These are phyloP conservation scores for Ustilago tritici DNA, from an alignment of 1,284 basidiomycete genomes.

Conservation along the genomic window DNA sequence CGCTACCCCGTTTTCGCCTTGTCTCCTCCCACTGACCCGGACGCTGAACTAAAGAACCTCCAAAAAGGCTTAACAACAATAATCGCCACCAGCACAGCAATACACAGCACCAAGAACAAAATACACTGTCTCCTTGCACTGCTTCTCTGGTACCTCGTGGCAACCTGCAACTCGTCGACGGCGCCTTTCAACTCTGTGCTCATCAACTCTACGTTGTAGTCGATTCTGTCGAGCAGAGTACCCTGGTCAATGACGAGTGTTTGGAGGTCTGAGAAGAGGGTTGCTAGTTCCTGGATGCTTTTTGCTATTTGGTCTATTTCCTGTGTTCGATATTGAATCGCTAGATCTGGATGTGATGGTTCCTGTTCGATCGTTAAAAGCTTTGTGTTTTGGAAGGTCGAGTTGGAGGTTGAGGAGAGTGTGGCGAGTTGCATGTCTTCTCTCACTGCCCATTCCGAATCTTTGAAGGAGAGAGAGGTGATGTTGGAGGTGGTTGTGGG, in stretches of 20 bases:
- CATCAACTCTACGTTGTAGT: constrained; percentile 97
- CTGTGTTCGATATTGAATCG: constrained; percentile 71
- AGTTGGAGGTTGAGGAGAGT: background rate
- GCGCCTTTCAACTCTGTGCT: constrained; percentile 84
- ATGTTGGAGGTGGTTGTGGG: constrained; percentile 5
- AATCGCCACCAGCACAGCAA: constrained; percentile 83
- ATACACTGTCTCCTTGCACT: constrained; percentile 92
- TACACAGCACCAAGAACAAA: constrained; percentile 87
- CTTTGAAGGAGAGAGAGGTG: constrained; percentile 20
- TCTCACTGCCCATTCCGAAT: constrained; percentile 55
- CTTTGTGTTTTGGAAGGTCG: constrained; percentile 8
- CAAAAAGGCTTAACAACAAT: constrained; percentile 81
- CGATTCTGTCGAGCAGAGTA: constrained; percentile 92
- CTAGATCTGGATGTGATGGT: constrained; percentile 2
- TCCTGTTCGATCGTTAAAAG: background rate
- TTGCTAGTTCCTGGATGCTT: constrained; percentile 89
- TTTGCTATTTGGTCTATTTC: constrained; percentile 92
- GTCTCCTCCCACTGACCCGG: background rate
- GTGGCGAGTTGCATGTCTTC: constrained; percentile 64
- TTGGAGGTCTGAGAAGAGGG: constrained; percentile 94
- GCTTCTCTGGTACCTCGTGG: constrained; percentile 91
- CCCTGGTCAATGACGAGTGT: constrained; percentile 97
- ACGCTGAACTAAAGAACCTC: constrained; percentile 11
- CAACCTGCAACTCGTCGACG: constrained; percentile 84
- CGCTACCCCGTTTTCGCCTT: background rate